Conservation (phyloP, 257 asterid genomes). For the Scutellaria minor region DNA sequence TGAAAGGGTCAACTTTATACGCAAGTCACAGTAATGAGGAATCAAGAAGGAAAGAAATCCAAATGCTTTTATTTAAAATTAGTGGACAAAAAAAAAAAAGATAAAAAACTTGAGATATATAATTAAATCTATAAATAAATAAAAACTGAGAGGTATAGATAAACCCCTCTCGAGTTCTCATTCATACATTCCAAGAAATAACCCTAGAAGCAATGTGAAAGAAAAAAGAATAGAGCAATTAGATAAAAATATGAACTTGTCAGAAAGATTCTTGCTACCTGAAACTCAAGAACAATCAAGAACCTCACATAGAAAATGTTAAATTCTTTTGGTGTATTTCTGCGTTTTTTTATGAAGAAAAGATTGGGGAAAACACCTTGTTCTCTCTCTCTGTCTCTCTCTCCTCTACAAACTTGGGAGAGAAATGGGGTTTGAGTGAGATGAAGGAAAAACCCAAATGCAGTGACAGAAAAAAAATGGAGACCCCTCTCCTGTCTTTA, state of each 20-base stretch:
- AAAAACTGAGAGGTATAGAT: neutral
- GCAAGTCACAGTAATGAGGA: slow-evolving; percentile 35
- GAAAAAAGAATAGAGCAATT: slow-evolving; percentile 13
- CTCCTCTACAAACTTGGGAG: slow-evolving; percentile 45
- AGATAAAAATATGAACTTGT: slow-evolving; percentile 13
- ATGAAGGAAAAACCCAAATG: slow-evolving; percentile 42
- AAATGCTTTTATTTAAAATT: slow-evolving; percentile 28
- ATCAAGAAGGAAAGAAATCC: slow-evolving; percentile 43
- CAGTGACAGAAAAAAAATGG: slow-evolving; percentile 35
- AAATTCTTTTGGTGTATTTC: neutral
- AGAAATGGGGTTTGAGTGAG: slow-evolving; percentile 47
- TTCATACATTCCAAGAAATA: slow-evolving; percentile 30
- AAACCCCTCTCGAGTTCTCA: slow-evolving; percentile 27
- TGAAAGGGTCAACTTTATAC: slow-evolving; percentile 39
- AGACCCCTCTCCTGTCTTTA: slow-evolving; percentile 48
- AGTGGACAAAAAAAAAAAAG: neutral
- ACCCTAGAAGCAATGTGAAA: slow-evolving; percentile 38
- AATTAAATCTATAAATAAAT: slow-evolving; percentile 25
- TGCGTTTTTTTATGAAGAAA: no score
- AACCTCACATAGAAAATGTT: slow-evolving; percentile 11
- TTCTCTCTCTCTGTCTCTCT: slow-evolving; percentile 44
- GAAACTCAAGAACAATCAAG: slow-evolving; percentile 28
- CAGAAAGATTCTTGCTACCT: slow-evolving; percentile 12
- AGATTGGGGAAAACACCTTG: slow-evolving; percentile 38
- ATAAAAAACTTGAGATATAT: neutral